These are phyloP conservation scores for Zasmidium cellare DNA, from an alignment of 2,329 filamentous ascomycete genomes.

Conservation along the genomic window DNA sequence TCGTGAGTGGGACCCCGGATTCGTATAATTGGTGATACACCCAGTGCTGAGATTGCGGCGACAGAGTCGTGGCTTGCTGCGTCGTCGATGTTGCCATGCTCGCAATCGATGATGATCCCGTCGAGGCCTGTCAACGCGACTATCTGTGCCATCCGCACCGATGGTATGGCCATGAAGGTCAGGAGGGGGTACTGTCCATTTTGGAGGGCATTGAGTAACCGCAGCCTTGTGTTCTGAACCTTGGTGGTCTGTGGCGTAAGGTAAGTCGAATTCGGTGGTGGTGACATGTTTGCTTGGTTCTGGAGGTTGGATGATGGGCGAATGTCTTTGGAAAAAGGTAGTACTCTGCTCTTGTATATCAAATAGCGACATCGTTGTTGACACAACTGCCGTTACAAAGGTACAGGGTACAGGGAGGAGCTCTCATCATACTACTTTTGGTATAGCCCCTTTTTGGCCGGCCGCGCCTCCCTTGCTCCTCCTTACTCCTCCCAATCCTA, in stretches of 20 bases:
- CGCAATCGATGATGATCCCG: constrained; percentile 60
- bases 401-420: no score
- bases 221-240: background rate
- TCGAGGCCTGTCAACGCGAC: constrained; percentile 5
- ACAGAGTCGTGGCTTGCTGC: constrained; percentile 56
- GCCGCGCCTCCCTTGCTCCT: background rate
- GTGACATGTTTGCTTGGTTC: background rate
- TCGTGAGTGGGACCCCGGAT: constrained; percentile 57
- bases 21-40: constrained; percentile 43
- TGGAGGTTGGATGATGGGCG: background rate
- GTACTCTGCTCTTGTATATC: background rate
- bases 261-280: background rate
- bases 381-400: no score
- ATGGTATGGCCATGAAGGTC: constrained; percentile 3
- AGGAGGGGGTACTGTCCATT: constrained; percentile 1
- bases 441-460: background rate
- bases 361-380: no score
- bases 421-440: background rate
- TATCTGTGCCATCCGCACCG: background rate
- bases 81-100: constrained; percentile 58
- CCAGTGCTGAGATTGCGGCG: constrained; percentile 43
- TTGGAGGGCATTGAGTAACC: constrained; percentile 1
- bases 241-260: constrained; percentile 2
- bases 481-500: background rate
- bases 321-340: background rate